Evolutionary conservation across 345 rosid species (phyloP), one percentile per base, ranked within the genome.

Genomic region (Euphorbia pulcherrima): DNA sequence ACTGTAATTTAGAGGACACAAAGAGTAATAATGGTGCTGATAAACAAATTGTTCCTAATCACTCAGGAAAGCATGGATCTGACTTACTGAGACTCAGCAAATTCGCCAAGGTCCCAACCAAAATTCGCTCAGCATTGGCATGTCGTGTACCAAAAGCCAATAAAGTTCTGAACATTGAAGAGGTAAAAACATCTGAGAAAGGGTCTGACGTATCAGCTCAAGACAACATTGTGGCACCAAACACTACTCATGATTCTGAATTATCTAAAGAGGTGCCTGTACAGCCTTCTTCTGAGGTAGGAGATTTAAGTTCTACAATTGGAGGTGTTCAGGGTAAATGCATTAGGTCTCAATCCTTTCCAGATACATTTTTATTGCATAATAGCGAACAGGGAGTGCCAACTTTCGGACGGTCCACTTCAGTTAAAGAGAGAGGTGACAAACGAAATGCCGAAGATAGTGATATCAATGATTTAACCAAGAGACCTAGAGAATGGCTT

Each of bases 101-200:
- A 67, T 87, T 94, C 63, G 81, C 81, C 65, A 94, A 94, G 74
- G 82, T 94, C 64, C 95, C 96, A 54, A 94, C 96, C 16, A 94
- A 78, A 81, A 88, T 77, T 3, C 96, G 97, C 51, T 88, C 99
- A 64, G 83, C 96, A 60, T 74, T 90, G 79, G 75, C 83, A 62
- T 60, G 37, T 29, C 85, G 79, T 75, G 73, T 62, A 40, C 55
- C 78, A 60, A 88, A 81, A 78, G 75, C 50, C 67, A 78, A 84
- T 54, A 52, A 64, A 27, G 69, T 77, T 80, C 69, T 77, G 55
- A 77, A 58, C 23, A 77, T 71, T 53, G 86, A 71, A 60, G 85
- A 69, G 68, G 85, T 71, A 72, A 79, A 67, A 48, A 57, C 64
- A 73, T 80, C 70, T 70, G 83, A 69, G 75, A 65, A 60, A 65